phyloP scores from a whole-genome alignment of 2,329 filamentous ascomycete species.

The Pestalotiopsis sp. region DNA sequence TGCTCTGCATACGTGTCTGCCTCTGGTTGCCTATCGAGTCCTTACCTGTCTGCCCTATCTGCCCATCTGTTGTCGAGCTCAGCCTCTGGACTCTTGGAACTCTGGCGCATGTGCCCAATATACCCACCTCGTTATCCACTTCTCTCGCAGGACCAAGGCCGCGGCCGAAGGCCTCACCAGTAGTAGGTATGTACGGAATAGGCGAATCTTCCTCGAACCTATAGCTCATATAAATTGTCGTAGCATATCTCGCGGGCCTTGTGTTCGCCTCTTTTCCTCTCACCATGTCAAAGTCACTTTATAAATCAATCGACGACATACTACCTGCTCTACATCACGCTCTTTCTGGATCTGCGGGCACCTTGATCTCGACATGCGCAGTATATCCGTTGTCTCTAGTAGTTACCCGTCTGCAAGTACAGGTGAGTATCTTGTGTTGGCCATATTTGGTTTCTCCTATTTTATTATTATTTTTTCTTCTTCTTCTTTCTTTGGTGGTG shows the following conservation, averaged over 20 bases:
- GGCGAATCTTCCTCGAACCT: not conserved
- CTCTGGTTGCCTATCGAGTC: not conserved
- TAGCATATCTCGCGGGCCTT: not conserved
- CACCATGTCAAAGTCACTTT: slow-evolving; percentile 15
- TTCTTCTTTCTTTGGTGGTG: not conserved
- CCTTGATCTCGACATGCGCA: slow-evolving; percentile 74
- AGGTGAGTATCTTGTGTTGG: slow-evolving; percentile 34
- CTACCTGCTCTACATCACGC: slow-evolving; percentile 82
- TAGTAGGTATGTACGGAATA: not conserved
- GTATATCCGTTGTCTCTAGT: slow-evolving; percentile 83
- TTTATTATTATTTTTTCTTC: not conserved
- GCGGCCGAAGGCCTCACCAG: not conserved
- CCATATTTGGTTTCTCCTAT: not conserved
- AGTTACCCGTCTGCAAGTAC: slow-evolving; percentile 79
- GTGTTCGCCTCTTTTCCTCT: not conserved
- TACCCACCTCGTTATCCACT: slow-evolving; percentile 10
- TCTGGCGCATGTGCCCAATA: slow-evolving; percentile 5
- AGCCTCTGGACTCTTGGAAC: not conserved
- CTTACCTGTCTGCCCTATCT: not conserved
- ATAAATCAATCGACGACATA: slow-evolving; percentile 27
- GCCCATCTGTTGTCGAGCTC: not conserved
- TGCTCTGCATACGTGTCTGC: not conserved
- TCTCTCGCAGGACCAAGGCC: not conserved
- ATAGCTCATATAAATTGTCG: not conserved
- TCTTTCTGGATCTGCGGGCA: slow-evolving; percentile 74